Evolutionary conservation across 1,284 basidiomycete species (phyloP), one percentile per base, ranked within the genome.

Genomic region (Ganoderma boninense): DNA sequence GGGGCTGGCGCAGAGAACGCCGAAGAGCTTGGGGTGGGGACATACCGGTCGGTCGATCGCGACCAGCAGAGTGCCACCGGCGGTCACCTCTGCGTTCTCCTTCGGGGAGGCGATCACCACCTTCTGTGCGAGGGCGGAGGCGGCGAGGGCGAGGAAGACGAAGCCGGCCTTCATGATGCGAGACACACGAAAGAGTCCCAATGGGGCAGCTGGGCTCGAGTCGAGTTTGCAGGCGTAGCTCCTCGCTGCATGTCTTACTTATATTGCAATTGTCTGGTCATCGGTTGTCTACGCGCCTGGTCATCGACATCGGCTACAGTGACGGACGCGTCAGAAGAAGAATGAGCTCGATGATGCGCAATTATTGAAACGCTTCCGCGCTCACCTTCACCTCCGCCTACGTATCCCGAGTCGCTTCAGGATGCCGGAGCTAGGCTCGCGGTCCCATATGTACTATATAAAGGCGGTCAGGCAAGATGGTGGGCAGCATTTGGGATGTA

Each of bases 91-190:
- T 2, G 63, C 49, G 63, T 64, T 64, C 10, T 29, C 44, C 13
- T 32, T 23, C 7, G 63, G 63, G 16, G 49, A 52, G 11, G 63
- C 63, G 46, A 64, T 54, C 13, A 18, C 23, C 29, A 54, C 63
- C 35, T 64, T 64, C 32, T 64, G 63, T n/a, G 26, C 63, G 20
- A 42, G 32, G 32, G 63, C 63, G 20, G 63, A 52, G 14, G 49
- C 54, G 32, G 40, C 65, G 38, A 64, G 63, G 11, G 49, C 63
- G 13, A 52, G 63, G 26, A 72, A 68, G 18, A 60, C 32, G 60
- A 60, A 57, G 67, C 67, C 62, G 26, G 63, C 13, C 64, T 59
- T 68, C 67, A 62, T 71, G n/a, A 18, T 16, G 40, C 29, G 11
- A 4, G 23, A 1, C 13, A 32, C 16, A 57, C 2, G 18, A 32